These are phyloP conservation scores for Eutypella sp. DNA, from an alignment of 2,329 filamentous ascomycete genomes.

Conservation along the genomic window DNA sequence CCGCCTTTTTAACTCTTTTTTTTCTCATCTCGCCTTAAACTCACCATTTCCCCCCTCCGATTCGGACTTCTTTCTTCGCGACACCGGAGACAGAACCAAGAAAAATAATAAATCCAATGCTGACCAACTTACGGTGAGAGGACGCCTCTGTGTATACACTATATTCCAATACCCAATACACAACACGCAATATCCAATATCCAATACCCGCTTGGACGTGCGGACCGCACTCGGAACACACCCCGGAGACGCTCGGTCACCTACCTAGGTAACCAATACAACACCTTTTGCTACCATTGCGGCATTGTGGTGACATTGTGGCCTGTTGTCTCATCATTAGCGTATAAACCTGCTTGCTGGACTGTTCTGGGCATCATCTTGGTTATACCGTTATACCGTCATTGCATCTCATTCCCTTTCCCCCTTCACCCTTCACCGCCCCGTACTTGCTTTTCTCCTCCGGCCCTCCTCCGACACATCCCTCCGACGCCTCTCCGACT, in stretches of 20 bases:
- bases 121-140: not conserved
- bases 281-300: not conserved
- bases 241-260: not conserved
- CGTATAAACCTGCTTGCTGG: no score
- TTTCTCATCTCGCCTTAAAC: not conserved
- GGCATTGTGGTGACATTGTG: no score
- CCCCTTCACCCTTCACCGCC: not conserved
- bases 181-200: no score
- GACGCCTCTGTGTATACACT: not conserved
- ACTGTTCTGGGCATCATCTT: no score
- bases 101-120: not conserved
- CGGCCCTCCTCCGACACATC: slow-evolving; percentile 15
- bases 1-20: not conserved
- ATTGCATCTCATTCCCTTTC: no score
- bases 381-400: no score
- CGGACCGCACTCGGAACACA: not conserved
- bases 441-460: slow-evolving; percentile 5
- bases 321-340: no score
- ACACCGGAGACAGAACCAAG: not conserved
- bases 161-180: not conserved
- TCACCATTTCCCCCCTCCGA: not conserved
- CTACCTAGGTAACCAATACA: not conserved
- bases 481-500: slow-evolving; percentile 11
- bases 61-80: not conserved
- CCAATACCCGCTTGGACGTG: not conserved